Percentiles rank a stretch among this genome's conserved stretches.
Evolutionary conservation across 108 stramenopile genomes (phyloP).

Genomic region (Hondaea fermentalgiana): DNA sequence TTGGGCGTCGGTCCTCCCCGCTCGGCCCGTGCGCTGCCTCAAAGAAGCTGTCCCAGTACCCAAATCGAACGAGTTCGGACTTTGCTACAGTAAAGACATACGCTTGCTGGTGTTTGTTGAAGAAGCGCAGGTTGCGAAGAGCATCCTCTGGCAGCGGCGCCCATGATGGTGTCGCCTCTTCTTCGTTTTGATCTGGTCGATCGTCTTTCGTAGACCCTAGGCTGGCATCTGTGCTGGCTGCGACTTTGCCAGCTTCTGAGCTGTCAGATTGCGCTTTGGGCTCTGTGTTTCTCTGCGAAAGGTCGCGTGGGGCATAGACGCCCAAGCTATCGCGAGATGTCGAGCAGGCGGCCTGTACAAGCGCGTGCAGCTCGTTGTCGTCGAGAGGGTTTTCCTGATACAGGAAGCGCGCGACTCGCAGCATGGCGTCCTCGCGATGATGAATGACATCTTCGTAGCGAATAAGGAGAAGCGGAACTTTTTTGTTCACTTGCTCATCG

Average conservation of each 20-base stretch:
- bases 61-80: not conserved
- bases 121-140: not conserved
- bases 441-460: conserved; percentile 19
- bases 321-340: not conserved
- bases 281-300: no score
- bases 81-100: not conserved
- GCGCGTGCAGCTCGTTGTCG: not conserved
- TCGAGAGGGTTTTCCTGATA: not conserved
- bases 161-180: not conserved
- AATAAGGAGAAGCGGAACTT: not conserved
- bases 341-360: not conserved
- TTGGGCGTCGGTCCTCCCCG: not conserved
- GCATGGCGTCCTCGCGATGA: not conserved
- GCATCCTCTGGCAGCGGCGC: not conserved
- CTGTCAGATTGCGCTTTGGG: no score
- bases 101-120: not conserved
- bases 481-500: not conserved
- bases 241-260: not conserved
- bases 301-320: not conserved
- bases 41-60: not conserved
- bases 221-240: not conserved
- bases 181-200: not conserved
- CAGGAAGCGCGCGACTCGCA: not conserved
- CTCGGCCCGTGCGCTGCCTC: not conserved
- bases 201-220: no score